Evolutionary conservation across 257 asterid species (phyloP), one percentile per base, ranked within the genome.

Genomic region (Anisodus acutangulus): DNA sequence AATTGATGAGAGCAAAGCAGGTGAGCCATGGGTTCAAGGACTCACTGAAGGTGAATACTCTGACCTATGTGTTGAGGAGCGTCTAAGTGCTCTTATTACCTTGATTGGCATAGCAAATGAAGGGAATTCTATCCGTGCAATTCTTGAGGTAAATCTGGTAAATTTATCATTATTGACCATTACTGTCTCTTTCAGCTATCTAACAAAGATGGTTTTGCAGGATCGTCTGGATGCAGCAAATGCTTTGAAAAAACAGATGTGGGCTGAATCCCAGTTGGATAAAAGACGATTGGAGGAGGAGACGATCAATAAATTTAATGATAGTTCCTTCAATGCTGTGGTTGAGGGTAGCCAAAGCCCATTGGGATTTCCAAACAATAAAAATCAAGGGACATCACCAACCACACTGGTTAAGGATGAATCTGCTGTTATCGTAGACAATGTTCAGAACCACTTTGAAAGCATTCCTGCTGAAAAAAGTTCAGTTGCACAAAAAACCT

Each of bases 211-310:
- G 72, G 84, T 86, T 81, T 89, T 92, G 86, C 93, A 97, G 99
- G 99, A 94, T 22, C 96, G 98, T 66, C 90, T 95, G 90, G 99
- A 97, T 90, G 96, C 98, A 59, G 98, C 97, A 22, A 93, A 83
- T 88, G 90, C 95, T 83, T 92, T 97, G 59, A 97, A 97, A 84
- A 97, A 95, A 88, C 99, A 95, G 86, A 95, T 97, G 98, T 97
- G 97, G 99, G 97, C 99, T n/a, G 98, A 93, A 87, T 96, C 98
- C 66, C 99, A 97, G 85, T 89, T 97, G 71, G 98, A 94, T 87
- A 97, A 92, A 89, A 88, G 97, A 89, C 93, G 98, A 81, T 86
- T 91, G 88, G 94, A 93, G 88, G 99, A 95, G 84, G 99, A 97
- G 81, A 84, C 88, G 68, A 83, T 91, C 64, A 81, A 89, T 26